Conservation (phyloP, 805 yeast genomes). For the Candida maris region DNA sequence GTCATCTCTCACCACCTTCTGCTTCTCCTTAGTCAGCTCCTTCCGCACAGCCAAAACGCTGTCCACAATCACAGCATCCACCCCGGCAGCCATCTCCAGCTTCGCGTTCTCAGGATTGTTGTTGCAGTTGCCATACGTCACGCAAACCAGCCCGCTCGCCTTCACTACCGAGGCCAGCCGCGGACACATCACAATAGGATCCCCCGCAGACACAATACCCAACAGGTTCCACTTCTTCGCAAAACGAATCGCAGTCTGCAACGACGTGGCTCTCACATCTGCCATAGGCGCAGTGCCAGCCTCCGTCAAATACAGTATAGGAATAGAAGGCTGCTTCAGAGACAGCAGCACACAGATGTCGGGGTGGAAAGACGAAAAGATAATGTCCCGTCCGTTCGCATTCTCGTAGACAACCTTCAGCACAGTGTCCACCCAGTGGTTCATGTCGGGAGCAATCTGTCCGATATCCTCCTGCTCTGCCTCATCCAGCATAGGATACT, state of each 20-base stretch:
- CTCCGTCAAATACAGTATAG: slow-evolving; percentile 86
- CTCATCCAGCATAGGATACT: slow-evolving; percentile 94
- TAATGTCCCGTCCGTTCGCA: slow-evolving; percentile 75
- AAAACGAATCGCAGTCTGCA: slow-evolving; percentile 88
- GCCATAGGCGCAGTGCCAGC: slow-evolving; percentile 85
- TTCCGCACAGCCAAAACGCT: slow-evolving; percentile 89
- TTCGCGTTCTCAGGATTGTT: slow-evolving; percentile 81
- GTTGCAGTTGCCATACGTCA: slow-evolving; percentile 82
- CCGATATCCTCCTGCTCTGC: slow-evolving; percentile 88
- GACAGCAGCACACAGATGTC: slow-evolving; percentile 84
- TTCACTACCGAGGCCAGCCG: slow-evolving; percentile 88
- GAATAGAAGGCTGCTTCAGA: slow-evolving; percentile 89
- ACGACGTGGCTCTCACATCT: slow-evolving; percentile 79
- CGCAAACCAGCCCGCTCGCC: slow-evolving; percentile 86
- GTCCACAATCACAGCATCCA: slow-evolving; percentile 98
- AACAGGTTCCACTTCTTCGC: slow-evolving; percentile 87
- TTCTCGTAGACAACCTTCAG: slow-evolving; percentile 74
- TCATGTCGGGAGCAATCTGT: slow-evolving; percentile 75
- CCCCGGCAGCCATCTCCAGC: slow-evolving; percentile 88
- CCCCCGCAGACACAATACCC: slow-evolving; percentile 88
- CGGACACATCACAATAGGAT: slow-evolving; percentile 84
- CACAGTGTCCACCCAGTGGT: slow-evolving; percentile 85
- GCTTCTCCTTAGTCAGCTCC: slow-evolving; percentile 47
- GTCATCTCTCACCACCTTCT: slow-evolving; percentile 9
- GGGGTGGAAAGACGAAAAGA: slow-evolving; percentile 92